Conservation (phyloP, 768 basidiomycete genomes). For the Candolleomyces aberdarensis region DNA sequence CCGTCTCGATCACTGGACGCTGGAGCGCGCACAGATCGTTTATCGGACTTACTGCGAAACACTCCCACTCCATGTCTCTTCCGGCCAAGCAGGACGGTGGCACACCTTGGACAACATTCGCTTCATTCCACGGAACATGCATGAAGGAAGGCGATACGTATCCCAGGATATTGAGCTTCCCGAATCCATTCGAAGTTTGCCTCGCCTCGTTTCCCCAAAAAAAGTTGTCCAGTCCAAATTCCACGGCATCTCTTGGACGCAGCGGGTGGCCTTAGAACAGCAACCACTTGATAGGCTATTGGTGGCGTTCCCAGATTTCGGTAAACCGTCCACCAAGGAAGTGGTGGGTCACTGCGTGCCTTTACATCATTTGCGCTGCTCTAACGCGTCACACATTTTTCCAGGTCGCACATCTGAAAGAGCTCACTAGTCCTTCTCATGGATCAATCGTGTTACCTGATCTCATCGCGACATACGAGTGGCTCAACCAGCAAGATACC, state of each 20-base stretch:
- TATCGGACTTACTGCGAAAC: conserved; percentile 32
- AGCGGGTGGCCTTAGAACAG: conserved; percentile 31
- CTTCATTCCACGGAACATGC: conserved; percentile 38
- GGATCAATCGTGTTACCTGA: conserved; percentile 31
- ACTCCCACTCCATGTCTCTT: conserved; percentile 27
- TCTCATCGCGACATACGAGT: conserved; percentile 40
- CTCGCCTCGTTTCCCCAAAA: conserved; percentile 32
- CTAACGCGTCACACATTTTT: background rate
- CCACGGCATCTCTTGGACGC: conserved; percentile 47
- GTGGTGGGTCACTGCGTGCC: conserved; percentile 36
- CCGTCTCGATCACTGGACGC: conserved; percentile 7
- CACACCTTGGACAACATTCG: conserved; percentile 25
- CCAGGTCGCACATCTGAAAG: conserved; percentile 41
- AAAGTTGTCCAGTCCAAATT: conserved; percentile 35
- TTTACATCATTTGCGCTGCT: background rate
- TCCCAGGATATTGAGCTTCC: background rate
- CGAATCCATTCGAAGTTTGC: conserved; percentile 22
- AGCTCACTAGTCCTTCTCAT: conserved; percentile 22
- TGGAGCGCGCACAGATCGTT: conserved; percentile 25
- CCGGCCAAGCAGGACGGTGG: conserved; percentile 22
- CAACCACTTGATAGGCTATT: conserved; percentile 29
- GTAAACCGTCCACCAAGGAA: conserved; percentile 35
- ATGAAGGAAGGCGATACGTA: background rate
- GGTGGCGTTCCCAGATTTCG: conserved; percentile 33
- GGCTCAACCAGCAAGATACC: conserved; percentile 31